Percentiles rank a stretch among this genome's conserved stretches.
phyloP scores from a whole-genome alignment of 2,329 filamentous ascomycete species.

The Neofusicoccum kwambonambiense region DNA sequence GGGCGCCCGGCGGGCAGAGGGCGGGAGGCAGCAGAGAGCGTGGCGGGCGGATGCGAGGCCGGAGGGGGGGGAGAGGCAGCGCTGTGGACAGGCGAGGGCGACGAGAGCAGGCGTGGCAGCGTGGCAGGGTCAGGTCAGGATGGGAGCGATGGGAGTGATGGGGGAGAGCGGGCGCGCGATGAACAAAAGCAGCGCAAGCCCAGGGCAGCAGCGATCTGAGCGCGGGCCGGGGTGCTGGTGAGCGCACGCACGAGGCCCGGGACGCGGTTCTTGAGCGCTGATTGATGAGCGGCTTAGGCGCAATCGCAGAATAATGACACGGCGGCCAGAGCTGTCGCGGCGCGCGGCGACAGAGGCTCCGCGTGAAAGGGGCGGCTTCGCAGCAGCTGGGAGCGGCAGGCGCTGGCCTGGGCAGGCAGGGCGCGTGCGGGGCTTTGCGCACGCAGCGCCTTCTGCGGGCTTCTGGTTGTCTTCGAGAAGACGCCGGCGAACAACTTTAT shows the following conservation, averaged over 20 bases:
- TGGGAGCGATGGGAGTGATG: slow-evolving; percentile 17
- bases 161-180: slow-evolving; percentile 13
- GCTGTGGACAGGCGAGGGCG: not conserved
- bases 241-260: slow-evolving; percentile 14
- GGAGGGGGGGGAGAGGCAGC: not conserved
- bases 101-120: not conserved
- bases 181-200: slow-evolving; percentile 17
- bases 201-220: slow-evolving; percentile 18
- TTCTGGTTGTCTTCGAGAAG: slow-evolving; percentile 17
- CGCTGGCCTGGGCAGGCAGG: not conserved
- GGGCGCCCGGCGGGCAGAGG: slow-evolving; percentile 13
- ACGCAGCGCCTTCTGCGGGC: slow-evolving; percentile 11
- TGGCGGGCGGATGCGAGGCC: not conserved
- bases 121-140: slow-evolving; percentile 7
- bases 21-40: not conserved
- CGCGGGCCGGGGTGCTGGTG: slow-evolving; percentile 13
- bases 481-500: slow-evolving; percentile 18
- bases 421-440: not conserved
- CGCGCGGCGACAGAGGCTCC: not conserved
- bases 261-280: slow-evolving; percentile 4
- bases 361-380: slow-evolving; percentile 6
- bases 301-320: slow-evolving; percentile 14
- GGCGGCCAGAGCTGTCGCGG: slow-evolving; percentile 12
- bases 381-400: slow-evolving; percentile 1
- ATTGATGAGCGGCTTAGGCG: slow-evolving; percentile 9